Evolutionary conservation across 208 protist species (phyloP).

Genomic region (Crithidia bombi): DNA sequence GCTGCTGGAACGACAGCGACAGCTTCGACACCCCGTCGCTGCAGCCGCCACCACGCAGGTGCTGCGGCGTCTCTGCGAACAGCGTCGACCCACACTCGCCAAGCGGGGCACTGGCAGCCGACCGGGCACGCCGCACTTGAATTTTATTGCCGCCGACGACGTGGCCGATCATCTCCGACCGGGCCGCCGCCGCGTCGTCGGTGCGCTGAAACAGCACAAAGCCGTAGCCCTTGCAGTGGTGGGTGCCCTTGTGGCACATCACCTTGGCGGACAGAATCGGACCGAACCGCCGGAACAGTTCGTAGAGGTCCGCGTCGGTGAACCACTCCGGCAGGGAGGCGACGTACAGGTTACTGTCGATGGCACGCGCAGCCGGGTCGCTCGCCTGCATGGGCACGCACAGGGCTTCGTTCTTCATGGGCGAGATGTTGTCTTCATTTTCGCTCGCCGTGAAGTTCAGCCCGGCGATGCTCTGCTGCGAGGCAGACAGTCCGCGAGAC

Average conservation of each 20-base stretch:
- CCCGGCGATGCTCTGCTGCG: constrained; percentile 10
- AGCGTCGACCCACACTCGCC: too few relatives aligned
- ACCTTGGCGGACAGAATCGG: constrained; percentile 67
- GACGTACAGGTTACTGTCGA: constrained; percentile 76
- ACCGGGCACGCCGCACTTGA: constrained; percentile 64
- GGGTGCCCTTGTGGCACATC: constrained; percentile 69
- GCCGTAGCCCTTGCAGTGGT: constrained; percentile 74
- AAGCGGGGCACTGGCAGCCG: constrained; percentile 40
- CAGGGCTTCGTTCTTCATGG: constrained; percentile 35
- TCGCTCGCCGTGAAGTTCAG: not conserved
- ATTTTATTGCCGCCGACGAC: constrained; percentile 64
- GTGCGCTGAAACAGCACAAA: constrained; percentile 76
- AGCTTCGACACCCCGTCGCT: not conserved
- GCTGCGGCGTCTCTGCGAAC: too few relatives aligned
- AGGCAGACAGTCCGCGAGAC: constrained; percentile 7
- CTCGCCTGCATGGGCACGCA: constrained; percentile 22
- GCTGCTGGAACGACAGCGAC: not conserved
- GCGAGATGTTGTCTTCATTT: constrained; percentile 28
- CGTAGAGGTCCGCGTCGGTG: constrained; percentile 55
- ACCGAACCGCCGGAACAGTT: constrained; percentile 69
- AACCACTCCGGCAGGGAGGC: constrained; percentile 59
- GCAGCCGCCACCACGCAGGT: constrained; percentile 10
- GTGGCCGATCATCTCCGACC: constrained; percentile 62
- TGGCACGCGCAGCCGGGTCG: constrained; percentile 21
- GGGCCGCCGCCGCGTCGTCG: constrained; percentile 54